A percentile compares a stretch with the other conserved stretches of the same genome.
These are phyloP conservation scores for Suaeda aralocaspica DNA, from an alignment of 148 eudicot species.

Conservation along the genomic window DNA sequence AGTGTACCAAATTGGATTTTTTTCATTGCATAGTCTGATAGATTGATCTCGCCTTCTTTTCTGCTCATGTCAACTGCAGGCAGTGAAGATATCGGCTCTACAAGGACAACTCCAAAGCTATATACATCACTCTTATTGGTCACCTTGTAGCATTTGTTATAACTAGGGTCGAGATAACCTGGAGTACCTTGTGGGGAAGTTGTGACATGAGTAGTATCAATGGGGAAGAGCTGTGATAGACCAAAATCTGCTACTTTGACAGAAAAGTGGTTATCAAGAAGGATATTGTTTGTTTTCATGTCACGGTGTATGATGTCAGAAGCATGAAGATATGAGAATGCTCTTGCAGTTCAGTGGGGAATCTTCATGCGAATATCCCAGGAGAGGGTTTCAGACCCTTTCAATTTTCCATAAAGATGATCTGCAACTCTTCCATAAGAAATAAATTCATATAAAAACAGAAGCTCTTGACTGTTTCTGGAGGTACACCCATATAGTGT, in stretches of 20 bases:
- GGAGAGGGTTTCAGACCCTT: slow-evolving; percentile 10
- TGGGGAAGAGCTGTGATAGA: slow-evolving; percentile 17
- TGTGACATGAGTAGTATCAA: slow-evolving; percentile 11
- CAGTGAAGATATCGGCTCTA: background rate
- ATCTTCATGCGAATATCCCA: slow-evolving; percentile 50
- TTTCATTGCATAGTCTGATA: background rate
- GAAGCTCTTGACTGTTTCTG: slow-evolving; percentile 30
- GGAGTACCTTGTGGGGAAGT: slow-evolving; percentile 22
- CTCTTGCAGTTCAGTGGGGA: slow-evolving; percentile 50
- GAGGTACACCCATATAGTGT: slow-evolving; percentile 57
- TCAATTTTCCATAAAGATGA: slow-evolving; percentile 38
- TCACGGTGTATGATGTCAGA: slow-evolving; percentile 17
- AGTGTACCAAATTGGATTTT: background rate
- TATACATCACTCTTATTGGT: slow-evolving; percentile 20
- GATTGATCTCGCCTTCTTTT: background rate
- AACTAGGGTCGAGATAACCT: slow-evolving; percentile 13
- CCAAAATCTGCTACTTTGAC: slow-evolving; percentile 24
- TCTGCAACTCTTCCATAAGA: slow-evolving; percentile 55
- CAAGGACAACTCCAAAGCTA: background rate
- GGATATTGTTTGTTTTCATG: slow-evolving; percentile 15
- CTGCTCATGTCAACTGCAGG: background rate
- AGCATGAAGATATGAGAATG: slow-evolving; percentile 22
- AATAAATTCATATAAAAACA: slow-evolving; percentile 55
- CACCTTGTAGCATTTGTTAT: slow-evolving; percentile 12
- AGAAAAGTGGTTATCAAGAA: background rate